phyloP scores from a whole-genome alignment of 192 early-diverging fungal genomes.

The Backusella tarrabulga region DNA sequence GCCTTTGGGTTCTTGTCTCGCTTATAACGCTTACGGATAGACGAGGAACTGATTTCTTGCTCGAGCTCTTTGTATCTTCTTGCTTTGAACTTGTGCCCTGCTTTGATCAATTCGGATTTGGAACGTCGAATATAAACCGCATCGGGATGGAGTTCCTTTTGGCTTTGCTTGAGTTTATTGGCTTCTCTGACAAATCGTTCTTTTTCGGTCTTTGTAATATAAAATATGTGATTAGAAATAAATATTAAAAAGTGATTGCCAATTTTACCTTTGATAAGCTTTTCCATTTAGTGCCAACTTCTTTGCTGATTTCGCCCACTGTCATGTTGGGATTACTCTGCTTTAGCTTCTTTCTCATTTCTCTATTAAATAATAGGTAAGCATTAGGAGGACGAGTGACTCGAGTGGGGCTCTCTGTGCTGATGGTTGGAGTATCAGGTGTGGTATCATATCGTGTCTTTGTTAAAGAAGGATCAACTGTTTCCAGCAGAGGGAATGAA shows the following conservation, averaged over 20 bases:
- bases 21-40: slow-evolving; percentile 38
- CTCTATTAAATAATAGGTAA: slow-evolving; percentile 58
- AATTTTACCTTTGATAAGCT: slow-evolving; percentile 34
- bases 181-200: slow-evolving; percentile 44
- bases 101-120: slow-evolving; percentile 55
- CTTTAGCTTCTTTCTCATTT: slow-evolving; percentile 55
- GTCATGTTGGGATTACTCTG: slow-evolving; percentile 56
- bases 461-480: neutral
- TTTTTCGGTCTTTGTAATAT: slow-evolving; percentile 29
- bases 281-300: slow-evolving; percentile 56
- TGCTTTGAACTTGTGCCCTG: slow-evolving; percentile 18
- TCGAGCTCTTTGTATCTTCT: neutral
- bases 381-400: slow-evolving; percentile 58
- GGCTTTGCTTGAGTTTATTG: slow-evolving; percentile 44
- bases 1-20: slow-evolving; percentile 54
- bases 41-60: neutral
- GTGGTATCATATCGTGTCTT: slow-evolving; percentile 17
- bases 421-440: slow-evolving; percentile 5
- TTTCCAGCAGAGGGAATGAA: neutral
- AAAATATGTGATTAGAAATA: neutral
- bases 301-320: slow-evolving; percentile 58
- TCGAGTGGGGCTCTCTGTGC: slow-evolving; percentile 23
- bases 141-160: slow-evolving; percentile 48
- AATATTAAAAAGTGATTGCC: neutral
- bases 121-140: slow-evolving; percentile 58